Evolutionary conservation across 345 rosid species (phyloP), one percentile per base, ranked within the genome.

Genomic region (Syzygium jambos): DNA sequence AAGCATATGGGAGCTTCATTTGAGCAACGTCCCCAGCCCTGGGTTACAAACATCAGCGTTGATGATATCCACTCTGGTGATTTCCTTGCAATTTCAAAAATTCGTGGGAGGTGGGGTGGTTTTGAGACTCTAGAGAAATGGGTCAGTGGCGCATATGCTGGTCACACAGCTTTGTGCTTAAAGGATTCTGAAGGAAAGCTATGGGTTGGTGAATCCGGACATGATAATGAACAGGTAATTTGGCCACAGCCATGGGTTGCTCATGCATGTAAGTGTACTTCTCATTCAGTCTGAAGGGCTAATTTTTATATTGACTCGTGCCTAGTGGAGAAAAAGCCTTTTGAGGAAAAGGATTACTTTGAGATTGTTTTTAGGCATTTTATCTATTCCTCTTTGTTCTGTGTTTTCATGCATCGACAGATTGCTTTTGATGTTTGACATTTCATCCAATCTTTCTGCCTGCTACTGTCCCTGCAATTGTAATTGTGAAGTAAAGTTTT

Each of bases 61-160:
- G 94, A 95, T 87, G 98, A 94, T 86, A 94, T 98, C 88, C 96
- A 94, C 87, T 96, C 99, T 16, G 98, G 99, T 25, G 99, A 98
- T 92, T 93, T 98, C 63, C 94, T 96, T 86, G 99, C 96, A 19
- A 88, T 98, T 86, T 98, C 99, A 30, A 98, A 96, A 90, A 95
- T 89, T 55, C 90, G 90, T 21, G 90, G 90, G 59, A 77, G 90
- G 88, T 89, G 90, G 90, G 90, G 90, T 90, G 99, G 98, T 84
- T 98, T 98, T 91, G 99, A 98, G 93, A 98, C 99, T 52, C 89
- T 98, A 59, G 99, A 98, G 95, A 98, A 98, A 93, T 96, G 99
- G 99, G 99, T 98, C 51, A 98, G 97, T 83, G 99, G 99, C 88
- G 92, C 99, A 49, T 98, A 95, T 93, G 99, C 99, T 90, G 99